phyloP scores from a whole-genome alignment of 805 yeast species.

The Yamadazyma sp. region DNA sequence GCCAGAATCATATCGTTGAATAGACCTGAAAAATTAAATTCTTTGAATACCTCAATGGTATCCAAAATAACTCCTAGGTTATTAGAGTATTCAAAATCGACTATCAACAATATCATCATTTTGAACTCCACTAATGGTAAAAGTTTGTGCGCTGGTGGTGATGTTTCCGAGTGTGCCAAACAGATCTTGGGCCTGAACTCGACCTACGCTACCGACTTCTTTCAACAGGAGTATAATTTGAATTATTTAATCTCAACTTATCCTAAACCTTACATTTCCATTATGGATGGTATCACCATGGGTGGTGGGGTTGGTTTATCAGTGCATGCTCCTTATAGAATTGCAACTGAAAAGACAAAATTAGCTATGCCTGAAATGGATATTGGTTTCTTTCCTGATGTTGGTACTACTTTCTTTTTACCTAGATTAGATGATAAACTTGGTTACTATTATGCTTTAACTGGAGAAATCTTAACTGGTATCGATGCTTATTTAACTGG shows the following conservation, averaged over 20 bases:
- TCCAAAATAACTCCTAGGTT: slow-evolving; percentile 67
- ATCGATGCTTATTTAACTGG: slow-evolving; percentile 81
- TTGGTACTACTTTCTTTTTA: slow-evolving; percentile 87
- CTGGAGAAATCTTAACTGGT: slow-evolving; percentile 78
- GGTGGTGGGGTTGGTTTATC: slow-evolving; percentile 97
- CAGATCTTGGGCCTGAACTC: slow-evolving; percentile 48
- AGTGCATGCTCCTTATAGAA: slow-evolving; percentile 86
- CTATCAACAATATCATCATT: slow-evolving; percentile 60
- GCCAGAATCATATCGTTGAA: slow-evolving; percentile 75
- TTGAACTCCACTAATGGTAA: slow-evolving; percentile 63
- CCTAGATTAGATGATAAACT: slow-evolving; percentile 78
- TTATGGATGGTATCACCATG: slow-evolving; percentile 92
- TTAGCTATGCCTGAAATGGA: slow-evolving; percentile 98
- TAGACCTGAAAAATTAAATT: slow-evolving; percentile 80
- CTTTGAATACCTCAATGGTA: slow-evolving; percentile 77
- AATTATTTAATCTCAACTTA: slow-evolving; percentile 79
- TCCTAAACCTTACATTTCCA: slow-evolving; percentile 79
- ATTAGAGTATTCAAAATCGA: slow-evolving; percentile 71
- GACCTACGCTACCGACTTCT: slow-evolving; percentile 57
- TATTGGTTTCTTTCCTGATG: slow-evolving; percentile 95
- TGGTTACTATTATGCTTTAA: slow-evolving; percentile 82
- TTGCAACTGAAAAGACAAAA: slow-evolving; percentile 87
- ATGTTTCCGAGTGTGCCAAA: slow-evolving; percentile 76
- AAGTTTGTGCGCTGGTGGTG: slow-evolving; percentile 96
- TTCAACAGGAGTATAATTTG: slow-evolving; percentile 76